Base-by-base conservation (phyloP, 148 eudicot species). In the Fallopia convolvulus region DNA sequence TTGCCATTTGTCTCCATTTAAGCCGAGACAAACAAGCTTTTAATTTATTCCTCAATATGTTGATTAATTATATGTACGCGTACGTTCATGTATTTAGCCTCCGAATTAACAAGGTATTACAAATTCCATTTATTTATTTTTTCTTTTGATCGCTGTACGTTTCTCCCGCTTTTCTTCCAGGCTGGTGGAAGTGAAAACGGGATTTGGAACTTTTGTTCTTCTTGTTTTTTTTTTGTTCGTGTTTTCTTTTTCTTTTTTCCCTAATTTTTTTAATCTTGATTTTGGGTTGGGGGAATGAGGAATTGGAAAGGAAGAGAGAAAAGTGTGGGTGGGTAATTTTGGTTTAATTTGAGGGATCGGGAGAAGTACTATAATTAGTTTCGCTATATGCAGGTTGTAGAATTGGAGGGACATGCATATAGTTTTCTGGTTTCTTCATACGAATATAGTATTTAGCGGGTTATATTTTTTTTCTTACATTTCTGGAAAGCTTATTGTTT, bases 11-110 rank as follows among this genome's bases (percentile, higher is more conserved):
- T 61, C 14, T 12, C 33, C 70, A 30, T 61, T 26, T 39, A 30
- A 23, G 15, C 70, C 70, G 70, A 30, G 70, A 61, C 70, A 61
- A 61, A 61, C 70, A 61, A 61, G 6, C 26, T 55, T n/a, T n/a
- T n/a, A n/a, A n/a, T n/a, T n/a, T 6, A 18, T n/a, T n/a, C 30
- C 21, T 21, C 70, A 8, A 10, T 33, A 15, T 17, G 2, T 17
- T 55, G n/a, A 18, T 53, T 55, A 17, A 18, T 55, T 55, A n/a
- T 18, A 4, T n/a, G 2, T n/a, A 11, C 12, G 15, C 15, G 14
- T 48, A 10, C 50, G 15, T 11, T 11, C 14, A 1, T 48, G 15
- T 48, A 7, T 11, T 13, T 48, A 13, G 14, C 10, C 21, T n/a
- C 26, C 61, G 61, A 20, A 55, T 55, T 55, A 55, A n/a, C 10